Percentiles rank a stretch among this genome's conserved stretches.
These are phyloP conservation scores for Claviceps lovelessii DNA, from an alignment of 2,329 filamentous ascomycete genomes.

Conservation along the genomic window DNA sequence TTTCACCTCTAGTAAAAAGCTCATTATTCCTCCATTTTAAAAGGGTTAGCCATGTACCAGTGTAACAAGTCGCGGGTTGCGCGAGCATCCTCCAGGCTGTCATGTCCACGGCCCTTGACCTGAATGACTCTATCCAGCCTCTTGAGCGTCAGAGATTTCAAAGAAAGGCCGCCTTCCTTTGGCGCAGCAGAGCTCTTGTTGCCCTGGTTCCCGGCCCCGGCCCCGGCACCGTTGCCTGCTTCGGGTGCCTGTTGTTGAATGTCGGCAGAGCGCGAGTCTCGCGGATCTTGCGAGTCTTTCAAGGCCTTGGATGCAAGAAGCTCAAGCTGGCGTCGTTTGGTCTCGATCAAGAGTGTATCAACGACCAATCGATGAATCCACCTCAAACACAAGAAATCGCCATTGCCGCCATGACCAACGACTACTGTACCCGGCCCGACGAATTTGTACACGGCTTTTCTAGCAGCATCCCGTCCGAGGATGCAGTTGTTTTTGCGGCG, in stretches of 20 bases:
- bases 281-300: too few relatives aligned
- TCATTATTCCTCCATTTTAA: neutral
- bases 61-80: slow-evolving; percentile 27
- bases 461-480: slow-evolving; percentile 26
- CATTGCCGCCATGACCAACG: slow-evolving; percentile 29
- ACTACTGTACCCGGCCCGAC: slow-evolving; percentile 33
- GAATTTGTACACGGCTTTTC: slow-evolving; percentile 27
- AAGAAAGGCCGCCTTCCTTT: slow-evolving; percentile 14
- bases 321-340: slow-evolving; percentile 5
- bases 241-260: slow-evolving; percentile 4
- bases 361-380: slow-evolving; percentile 32
- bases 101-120: slow-evolving; percentile 20
- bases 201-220: neutral
- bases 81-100: slow-evolving; percentile 31
- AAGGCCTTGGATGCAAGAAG: neutral
- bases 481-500: slow-evolving; percentile 20
- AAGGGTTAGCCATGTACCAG: slow-evolving; percentile 18
- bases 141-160: slow-evolving; percentile 25
- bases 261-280: neutral
- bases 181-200: neutral
- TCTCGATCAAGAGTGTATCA: slow-evolving; percentile 29
- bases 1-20: neutral
- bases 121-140: slow-evolving; percentile 28
- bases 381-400: slow-evolving; percentile 30
- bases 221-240: neutral